Percentiles rank a stretch among this genome's conserved stretches.
Evolutionary conservation across 495 filamentous ascomycete species (phyloP).

Genomic region (Rostrohypoxylon terebratum): DNA sequence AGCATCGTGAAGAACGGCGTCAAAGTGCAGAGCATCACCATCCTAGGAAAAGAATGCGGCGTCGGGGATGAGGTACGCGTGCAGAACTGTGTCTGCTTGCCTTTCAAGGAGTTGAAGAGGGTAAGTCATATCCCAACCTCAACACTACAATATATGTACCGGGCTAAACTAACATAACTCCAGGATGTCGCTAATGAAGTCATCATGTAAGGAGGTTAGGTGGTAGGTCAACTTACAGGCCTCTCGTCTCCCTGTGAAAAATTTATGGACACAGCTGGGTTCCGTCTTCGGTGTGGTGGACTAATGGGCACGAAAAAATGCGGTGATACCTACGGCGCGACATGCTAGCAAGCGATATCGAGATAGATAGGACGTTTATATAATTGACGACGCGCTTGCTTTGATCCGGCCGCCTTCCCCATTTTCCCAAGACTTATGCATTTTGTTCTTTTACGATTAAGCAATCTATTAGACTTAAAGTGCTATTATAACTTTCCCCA

Average conservation of each 20-base stretch:
- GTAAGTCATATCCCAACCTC: slow-evolving; percentile 67
- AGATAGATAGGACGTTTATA: slow-evolving; percentile 24
- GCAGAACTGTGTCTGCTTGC: slow-evolving; percentile 98
- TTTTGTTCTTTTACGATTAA: neutral
- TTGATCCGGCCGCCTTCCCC: neutral
- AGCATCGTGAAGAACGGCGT: slow-evolving; percentile 96
- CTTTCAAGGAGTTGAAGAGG: slow-evolving; percentile 98
- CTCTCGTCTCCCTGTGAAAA: slow-evolving; percentile 29
- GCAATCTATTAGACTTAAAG: no score
- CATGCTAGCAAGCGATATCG: slow-evolving; percentile 26
- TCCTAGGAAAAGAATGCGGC: slow-evolving; percentile 94
- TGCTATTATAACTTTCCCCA: no score
- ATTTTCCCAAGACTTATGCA: neutral
- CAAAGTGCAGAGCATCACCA: slow-evolving; percentile 99
- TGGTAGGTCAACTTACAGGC: slow-evolving; percentile 21
- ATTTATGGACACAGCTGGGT: slow-evolving; percentile 4
- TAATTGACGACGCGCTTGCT: slow-evolving; percentile 31
- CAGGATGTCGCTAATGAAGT: slow-evolving; percentile 94
- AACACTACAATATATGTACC: neutral
- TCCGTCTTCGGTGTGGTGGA: slow-evolving; percentile 35
- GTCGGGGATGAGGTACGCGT: slow-evolving; percentile 96
- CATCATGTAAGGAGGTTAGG: slow-evolving; percentile 77
- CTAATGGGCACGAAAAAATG: slow-evolving; percentile 36
- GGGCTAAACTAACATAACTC: slow-evolving; percentile 49
- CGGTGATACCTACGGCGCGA: slow-evolving; percentile 39